Evolutionary conservation across 768 basidiomycete species (phyloP), one percentile per base, ranked within the genome.

Genomic region (Ramaria sp.): DNA sequence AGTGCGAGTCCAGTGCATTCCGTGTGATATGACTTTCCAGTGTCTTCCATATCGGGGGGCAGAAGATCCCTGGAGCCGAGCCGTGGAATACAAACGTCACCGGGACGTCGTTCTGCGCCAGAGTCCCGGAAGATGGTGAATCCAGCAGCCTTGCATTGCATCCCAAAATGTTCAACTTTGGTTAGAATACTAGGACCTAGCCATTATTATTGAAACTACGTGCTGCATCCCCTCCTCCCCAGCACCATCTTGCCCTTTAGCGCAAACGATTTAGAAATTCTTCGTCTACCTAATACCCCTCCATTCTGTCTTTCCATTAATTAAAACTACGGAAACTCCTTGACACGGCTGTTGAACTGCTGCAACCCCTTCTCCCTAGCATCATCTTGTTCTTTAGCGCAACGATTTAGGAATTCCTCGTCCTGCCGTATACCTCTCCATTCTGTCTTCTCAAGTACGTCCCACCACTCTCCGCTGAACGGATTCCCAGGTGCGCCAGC

Each of bases 401-500:
- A 41, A 41, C 8, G 13, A 10, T 41, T 16, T n/a, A n/a, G 39
- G 18, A 41, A 41, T n/a, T 16, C 6, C 25, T 27, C 28, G 16
- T 20, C 25, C 20, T 37, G 25, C n/a, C 56, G 43, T 25, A 45
- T 54, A 16, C 45, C 51, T 16, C 22, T 39, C 78, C 78, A 81
- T 1, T 63, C 61, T 0, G 78, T 78, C 52, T 65, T 64, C 39
- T 71, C 71, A 15, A 72, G 56, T 24, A 62, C 58, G 1, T 48
- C 48, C 73, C 77, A 79, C 78, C 79, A 80, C 37, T 72, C 73
- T 7, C 57, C 58, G 18, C 62, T 61, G 59, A 69, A 78, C 0
- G 80, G 78, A 57, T 81, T 73, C 9, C 72, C 73, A 10, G 76
- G 78, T 0, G 76, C 66, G 12, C 77, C 74, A 0, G 73, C 67